phyloP scores from a whole-genome alignment of 78 protist species.

The Dictyostelium purpureum region DNA sequence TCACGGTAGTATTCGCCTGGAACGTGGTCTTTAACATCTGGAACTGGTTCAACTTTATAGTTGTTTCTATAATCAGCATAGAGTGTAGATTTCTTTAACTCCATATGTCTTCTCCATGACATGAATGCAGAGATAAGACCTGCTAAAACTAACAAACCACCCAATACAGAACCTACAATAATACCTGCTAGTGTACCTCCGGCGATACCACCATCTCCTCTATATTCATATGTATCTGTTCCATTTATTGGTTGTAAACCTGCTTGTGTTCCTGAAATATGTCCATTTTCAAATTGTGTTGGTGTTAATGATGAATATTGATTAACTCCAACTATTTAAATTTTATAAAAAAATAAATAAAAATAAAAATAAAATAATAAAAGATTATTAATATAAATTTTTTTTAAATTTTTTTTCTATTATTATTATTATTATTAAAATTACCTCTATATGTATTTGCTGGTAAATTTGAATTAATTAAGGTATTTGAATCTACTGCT shows the following conservation, averaged over 20 bases:
- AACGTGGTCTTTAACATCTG: slow-evolving; percentile 17
- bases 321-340: slow-evolving; percentile 9
- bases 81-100: slow-evolving; percentile 11
- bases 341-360: not conserved
- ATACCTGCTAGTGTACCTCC: slow-evolving; percentile 74
- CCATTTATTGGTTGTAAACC: slow-evolving; percentile 22
- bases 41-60: slow-evolving; percentile 14
- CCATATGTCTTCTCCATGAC: slow-evolving; percentile 51
- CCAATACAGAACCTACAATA: slow-evolving; percentile 66
- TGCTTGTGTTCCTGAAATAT: not conserved
- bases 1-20: slow-evolving; percentile 71
- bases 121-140: slow-evolving; percentile 13
- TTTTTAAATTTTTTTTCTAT: not conserved
- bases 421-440: not conserved
- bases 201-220: not conserved
- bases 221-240: not conserved
- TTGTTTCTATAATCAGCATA: slow-evolving; percentile 55
- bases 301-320: not conserved
- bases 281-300: not conserved
- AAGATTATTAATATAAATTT: not conserved
- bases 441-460: not conserved
- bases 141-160: slow-evolving; percentile 23
- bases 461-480: not conserved
- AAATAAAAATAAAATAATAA: not conserved
- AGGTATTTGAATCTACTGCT: not conserved